phyloP scores from a whole-genome alignment of 768 basidiomycete species.

The Tephrocybe rancida region DNA sequence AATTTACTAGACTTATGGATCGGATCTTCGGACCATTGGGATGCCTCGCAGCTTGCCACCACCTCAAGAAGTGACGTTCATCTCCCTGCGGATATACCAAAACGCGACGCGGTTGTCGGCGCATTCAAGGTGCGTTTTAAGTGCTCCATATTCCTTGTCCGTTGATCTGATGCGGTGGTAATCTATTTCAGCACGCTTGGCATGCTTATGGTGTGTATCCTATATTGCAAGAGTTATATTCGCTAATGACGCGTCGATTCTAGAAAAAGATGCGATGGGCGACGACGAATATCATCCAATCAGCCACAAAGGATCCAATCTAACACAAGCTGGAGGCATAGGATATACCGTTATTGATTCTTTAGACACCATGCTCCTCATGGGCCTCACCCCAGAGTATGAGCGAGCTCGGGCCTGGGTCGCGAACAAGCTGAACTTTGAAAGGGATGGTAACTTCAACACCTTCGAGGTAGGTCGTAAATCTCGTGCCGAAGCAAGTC shows the following conservation, averaged over 20 bases:
- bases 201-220: conserved; percentile 68
- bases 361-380: conserved; percentile 84
- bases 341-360: conserved; percentile 91
- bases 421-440: conserved; percentile 65
- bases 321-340: conserved; percentile 78
- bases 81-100: conserved; percentile 55
- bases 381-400: conserved; percentile 84
- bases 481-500: neutral
- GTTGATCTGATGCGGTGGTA: conserved; percentile 7
- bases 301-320: conserved; percentile 69
- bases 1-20: conserved; percentile 37
- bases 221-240: neutral
- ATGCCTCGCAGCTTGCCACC: conserved; percentile 14
- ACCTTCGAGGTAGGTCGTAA: conserved; percentile 81
- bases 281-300: conserved; percentile 93
- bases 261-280: conserved; percentile 91
- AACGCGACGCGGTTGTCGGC: conserved; percentile 69
- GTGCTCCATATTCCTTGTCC: neutral
- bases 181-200: conserved; percentile 73
- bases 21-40: conserved; percentile 43
- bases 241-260: conserved; percentile 9
- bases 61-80: conserved; percentile 22
- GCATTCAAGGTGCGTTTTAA: conserved; percentile 71
- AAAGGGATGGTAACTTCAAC: conserved; percentile 77
- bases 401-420: conserved; percentile 79